A percentile compares a stretch with the other conserved stretches of the same genome.
Conservation (phyloP, 768 basidiomycete species). For the Lactarius hatsudake region DNA sequence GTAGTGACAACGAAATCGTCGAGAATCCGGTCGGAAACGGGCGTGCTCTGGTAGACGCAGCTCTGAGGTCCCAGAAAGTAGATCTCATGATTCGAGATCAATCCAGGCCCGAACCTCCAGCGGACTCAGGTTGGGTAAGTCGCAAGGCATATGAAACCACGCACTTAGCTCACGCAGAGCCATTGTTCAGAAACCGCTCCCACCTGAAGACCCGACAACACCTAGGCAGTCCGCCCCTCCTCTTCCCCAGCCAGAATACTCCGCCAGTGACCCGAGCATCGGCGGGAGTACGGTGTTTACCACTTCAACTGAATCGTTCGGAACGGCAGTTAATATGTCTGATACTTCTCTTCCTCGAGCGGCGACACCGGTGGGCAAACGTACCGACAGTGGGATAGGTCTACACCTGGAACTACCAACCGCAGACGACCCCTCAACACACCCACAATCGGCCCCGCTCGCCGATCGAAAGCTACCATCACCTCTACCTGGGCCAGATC, state of each 20-base stretch:
- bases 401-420: not conserved
- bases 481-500: not conserved
- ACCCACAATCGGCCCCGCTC: not conserved
- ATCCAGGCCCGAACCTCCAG: not conserved
- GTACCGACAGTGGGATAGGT: not conserved
- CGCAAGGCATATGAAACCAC: not conserved
- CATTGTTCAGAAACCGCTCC: not conserved
- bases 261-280: not conserved
- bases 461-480: not conserved
- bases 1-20: not conserved
- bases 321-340: not conserved
- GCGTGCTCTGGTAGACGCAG: not conserved
- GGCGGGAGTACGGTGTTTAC: not conserved
- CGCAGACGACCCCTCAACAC: not conserved
- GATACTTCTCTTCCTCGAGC: not conserved
- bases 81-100: conserved; percentile 1
- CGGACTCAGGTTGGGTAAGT: not conserved
- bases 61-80: not conserved
- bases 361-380: no score
- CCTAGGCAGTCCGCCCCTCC: not conserved
- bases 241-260: not conserved
- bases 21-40: not conserved
- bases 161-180: not conserved
- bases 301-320: not conserved
- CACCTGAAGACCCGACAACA: not conserved